Conservation (phyloP, 345 rosid species). For the Hibiscus syriacus region DNA sequence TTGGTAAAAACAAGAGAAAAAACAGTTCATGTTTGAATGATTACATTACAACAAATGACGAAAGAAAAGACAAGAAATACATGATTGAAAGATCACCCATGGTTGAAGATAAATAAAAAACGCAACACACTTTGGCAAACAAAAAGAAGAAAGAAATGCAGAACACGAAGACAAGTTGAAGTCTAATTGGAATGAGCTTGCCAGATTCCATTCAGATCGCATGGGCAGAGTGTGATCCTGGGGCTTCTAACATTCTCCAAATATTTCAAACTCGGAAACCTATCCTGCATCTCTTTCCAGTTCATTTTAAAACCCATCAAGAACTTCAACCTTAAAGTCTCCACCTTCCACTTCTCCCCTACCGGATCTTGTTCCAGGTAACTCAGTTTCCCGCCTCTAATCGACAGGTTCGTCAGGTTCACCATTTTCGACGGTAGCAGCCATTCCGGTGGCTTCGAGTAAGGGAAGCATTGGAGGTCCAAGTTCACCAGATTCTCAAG, state of each 20-base stretch:
- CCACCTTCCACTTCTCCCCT: constrained; percentile 9
- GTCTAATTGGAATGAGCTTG: neutral
- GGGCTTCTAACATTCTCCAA: constrained; percentile 35
- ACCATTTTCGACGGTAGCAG: neutral
- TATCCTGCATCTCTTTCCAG: constrained; percentile 14
- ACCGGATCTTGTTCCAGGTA: neutral
- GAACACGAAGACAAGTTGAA: no score
- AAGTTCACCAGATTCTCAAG: constrained; percentile 1
- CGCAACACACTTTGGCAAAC: no score
- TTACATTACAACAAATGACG: no score
- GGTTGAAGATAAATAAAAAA: no score
- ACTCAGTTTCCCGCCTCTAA: constrained; percentile 26
- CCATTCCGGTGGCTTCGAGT: neutral
- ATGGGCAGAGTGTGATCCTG: constrained; percentile 27
- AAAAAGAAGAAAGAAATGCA: no score
- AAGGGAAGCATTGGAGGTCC: constrained; percentile 11
- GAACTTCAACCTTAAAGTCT: constrained; percentile 25
- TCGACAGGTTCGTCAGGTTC: constrained; percentile 8
- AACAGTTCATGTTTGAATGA: no score
- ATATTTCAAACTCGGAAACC: constrained; percentile 23
- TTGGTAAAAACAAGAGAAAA: no score
- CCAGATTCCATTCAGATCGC: constrained; percentile 31
- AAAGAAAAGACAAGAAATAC: no score
- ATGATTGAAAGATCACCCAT: no score
- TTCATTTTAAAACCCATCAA: constrained; percentile 21